Conservation (phyloP, 805 yeast species). For the Myxozyma sirexii region DNA sequence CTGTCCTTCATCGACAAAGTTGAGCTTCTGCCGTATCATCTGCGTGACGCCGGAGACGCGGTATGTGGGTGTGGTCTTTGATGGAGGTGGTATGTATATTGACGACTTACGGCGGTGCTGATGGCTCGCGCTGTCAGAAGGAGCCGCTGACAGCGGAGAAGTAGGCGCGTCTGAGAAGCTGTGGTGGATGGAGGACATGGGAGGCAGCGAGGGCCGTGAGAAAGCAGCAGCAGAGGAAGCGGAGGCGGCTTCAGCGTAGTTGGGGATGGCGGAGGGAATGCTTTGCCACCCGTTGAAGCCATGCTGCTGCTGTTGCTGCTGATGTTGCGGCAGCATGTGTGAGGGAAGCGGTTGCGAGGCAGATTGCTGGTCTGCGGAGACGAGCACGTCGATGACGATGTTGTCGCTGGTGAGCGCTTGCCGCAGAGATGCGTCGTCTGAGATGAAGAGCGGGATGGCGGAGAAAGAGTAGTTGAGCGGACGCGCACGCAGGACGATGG, state of each 20-base stretch:
- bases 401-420: constrained; percentile 17
- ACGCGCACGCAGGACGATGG: constrained; percentile 7
- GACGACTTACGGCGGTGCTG: constrained; percentile 17
- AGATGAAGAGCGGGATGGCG: constrained; percentile 1
- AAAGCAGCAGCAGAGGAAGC: background rate
- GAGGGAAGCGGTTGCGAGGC: background rate
- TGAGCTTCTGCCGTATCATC: constrained; percentile 60
- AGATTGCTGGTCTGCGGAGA: constrained; percentile 1
- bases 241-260: constrained; percentile 18
- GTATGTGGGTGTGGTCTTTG: constrained; percentile 6
- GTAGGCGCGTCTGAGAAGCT: constrained; percentile 3
- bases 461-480: background rate
- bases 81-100: constrained; percentile 29
- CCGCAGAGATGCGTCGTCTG: constrained; percentile 18
- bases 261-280: constrained; percentile 6
- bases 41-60: constrained; percentile 53
- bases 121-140: background rate
- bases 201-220: constrained; percentile 4
- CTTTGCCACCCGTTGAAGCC: constrained; percentile 1
- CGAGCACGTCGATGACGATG: constrained; percentile 15
- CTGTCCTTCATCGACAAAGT: constrained; percentile 74
- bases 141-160: constrained; percentile 1
- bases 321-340: background rate
- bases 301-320: background rate
- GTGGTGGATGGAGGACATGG: constrained; percentile 7